Conservation (phyloP, 371 early-diverging fungal genomes). For the Funneliformis caledonium region DNA sequence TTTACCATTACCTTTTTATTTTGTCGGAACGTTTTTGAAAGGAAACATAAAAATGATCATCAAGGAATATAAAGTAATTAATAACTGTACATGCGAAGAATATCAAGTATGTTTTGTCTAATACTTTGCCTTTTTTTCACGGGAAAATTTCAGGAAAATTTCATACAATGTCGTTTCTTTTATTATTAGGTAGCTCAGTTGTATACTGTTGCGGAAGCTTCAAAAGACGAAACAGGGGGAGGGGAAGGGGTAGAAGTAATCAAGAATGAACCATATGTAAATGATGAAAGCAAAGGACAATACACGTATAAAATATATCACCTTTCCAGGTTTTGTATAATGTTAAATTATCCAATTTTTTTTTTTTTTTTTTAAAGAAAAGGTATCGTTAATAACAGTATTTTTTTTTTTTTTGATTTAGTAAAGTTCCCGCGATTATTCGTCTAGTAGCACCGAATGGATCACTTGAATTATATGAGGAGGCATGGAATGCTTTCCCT, state of each 20-base stretch:
- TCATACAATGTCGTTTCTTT: conserved; percentile 19
- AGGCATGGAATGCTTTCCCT: conserved; percentile 87
- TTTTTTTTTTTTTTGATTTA: conserved; percentile 38
- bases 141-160: not conserved
- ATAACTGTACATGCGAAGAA: conserved; percentile 72
- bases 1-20: not conserved
- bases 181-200: conserved; percentile 64
- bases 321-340: conserved; percentile 43
- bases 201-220: conserved; percentile 75
- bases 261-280: conserved; percentile 73
- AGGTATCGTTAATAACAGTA: not conserved
- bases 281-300: conserved; percentile 72
- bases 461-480: conserved; percentile 70
- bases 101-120: conserved; percentile 55
- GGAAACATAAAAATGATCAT: conserved; percentile 56
- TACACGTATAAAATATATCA: conserved; percentile 79
- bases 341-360: not conserved
- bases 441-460: conserved; percentile 65
- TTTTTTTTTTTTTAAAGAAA: not conserved
- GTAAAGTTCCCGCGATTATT: conserved; percentile 65
- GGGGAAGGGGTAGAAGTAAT: conserved; percentile 78
- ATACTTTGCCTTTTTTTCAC: not conserved
- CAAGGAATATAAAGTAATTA: conserved; percentile 72
- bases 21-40: not conserved
- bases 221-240: conserved; percentile 74